These are phyloP conservation scores for Talaromyces sp. DNA, from an alignment of 2,329 filamentous ascomycete genomes.

Conservation along the genomic window DNA sequence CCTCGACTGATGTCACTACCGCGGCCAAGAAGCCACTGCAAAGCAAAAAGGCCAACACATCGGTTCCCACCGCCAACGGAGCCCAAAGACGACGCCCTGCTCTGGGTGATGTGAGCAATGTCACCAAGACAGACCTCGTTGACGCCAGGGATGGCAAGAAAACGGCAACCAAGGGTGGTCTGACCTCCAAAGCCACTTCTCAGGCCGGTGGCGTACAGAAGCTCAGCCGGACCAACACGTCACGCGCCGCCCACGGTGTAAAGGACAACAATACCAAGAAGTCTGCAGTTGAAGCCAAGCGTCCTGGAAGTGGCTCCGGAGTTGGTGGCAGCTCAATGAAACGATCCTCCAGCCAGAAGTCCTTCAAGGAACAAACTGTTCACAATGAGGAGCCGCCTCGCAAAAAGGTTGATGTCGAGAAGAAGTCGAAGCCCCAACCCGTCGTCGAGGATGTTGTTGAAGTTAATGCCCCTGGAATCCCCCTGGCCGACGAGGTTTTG, in stretches of 20 bases:
- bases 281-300: conserved; percentile 57
- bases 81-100: conserved; percentile 71
- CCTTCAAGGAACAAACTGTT: conserved; percentile 55
- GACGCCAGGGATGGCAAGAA: conserved; percentile 66
- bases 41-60: conserved; percentile 60
- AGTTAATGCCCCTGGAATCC: conserved; percentile 31
- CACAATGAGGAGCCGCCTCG: conserved; percentile 59
- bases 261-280: conserved; percentile 60
- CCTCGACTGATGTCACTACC: conserved; percentile 49
- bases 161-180: conserved; percentile 56
- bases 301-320: conserved; percentile 66
- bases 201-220: conserved; percentile 82
- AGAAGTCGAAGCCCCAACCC: conserved; percentile 35
- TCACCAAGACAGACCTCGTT: conserved; percentile 65
- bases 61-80: conserved; percentile 33
- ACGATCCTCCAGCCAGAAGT: conserved; percentile 49
- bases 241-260: conserved; percentile 57
- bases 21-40: conserved; percentile 65
- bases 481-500: conserved; percentile 29
- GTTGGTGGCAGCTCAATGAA: conserved; percentile 65
- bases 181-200: conserved; percentile 71
- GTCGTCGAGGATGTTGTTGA: conserved; percentile 29
- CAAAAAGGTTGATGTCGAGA: conserved; percentile 60
- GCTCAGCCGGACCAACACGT: conserved; percentile 53
- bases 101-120: conserved; percentile 92